Base-by-base conservation (phyloP, 148 eudicot species). In the Dianthus caryophyllus region DNA sequence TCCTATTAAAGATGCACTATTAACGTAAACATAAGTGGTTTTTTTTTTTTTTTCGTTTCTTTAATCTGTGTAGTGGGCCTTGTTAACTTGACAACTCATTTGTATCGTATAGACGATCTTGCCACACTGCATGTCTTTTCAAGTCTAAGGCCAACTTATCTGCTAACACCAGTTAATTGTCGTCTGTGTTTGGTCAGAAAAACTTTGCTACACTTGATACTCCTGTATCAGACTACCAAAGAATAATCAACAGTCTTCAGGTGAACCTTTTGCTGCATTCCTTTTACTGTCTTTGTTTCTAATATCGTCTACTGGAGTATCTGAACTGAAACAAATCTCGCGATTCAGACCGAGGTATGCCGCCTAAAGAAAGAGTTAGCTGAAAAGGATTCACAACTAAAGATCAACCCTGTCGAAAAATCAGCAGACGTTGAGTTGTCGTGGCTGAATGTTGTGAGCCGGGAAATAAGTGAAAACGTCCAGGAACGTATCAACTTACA, bases 401-500 rank as follows among this genome's bases (percentile, higher is more conserved):
- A 61, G 46, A 75, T 86, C 73, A 89, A 83, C 78, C 84, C 88
- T 61, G 61, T 74, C 44, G 96, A 85, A 65, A 89, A 78, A 63
- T 65, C 86, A 21, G 81, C 76, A 13, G 84, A 84, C 81, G 92
- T 87, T 74, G 92, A 89, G 63, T 55, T 89, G 58, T 83, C 92
- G 15, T 87, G 86, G 92, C 72, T 89, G 46, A 85, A 89, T 64
- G 49, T 54, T 46, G 73, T 89, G 71, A 89, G 96, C 82, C 86
- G 80, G 76, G 92, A 89, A 80, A 87, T 79, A 63, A 84, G 86
- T 44, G 92, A 87, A 80, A 89, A 89, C 67, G 92, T 89, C 61
- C 96, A 84, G 78, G 96, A 89, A 62, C 83, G 96, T 67, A 89
- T 89, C 78, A 89, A 89, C 71, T 74, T 89, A 64, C 96, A 89